phyloP scores from a whole-genome alignment of 768 basidiomycete species.

The Tulasnella sp. region DNA sequence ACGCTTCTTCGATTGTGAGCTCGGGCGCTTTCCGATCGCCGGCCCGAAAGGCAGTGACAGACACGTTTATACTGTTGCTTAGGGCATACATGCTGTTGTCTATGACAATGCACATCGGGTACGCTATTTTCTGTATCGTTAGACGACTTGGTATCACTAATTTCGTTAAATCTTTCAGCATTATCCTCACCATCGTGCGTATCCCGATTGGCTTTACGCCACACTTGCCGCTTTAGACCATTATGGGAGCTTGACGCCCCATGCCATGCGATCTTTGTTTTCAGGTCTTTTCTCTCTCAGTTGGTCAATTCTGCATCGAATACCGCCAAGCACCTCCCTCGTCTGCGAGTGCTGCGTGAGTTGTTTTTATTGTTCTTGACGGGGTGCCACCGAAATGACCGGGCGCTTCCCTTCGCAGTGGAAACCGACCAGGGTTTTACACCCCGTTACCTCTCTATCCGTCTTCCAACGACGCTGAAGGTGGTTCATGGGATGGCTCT shows the following conservation, averaged over 20 bases:
- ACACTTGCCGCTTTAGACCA: not conserved
- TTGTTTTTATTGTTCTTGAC: not conserved
- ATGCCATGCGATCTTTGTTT: not conserved
- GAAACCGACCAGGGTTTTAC: not conserved
- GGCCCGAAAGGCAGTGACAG: not conserved
- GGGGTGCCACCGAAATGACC: not conserved
- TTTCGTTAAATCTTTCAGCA: not conserved
- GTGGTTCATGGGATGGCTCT: not conserved
- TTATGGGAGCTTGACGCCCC: not conserved
- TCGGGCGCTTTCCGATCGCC: not conserved
- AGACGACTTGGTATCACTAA: not conserved
- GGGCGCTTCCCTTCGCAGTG: not conserved
- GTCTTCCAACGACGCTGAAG: not conserved
- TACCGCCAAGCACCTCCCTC: not conserved
- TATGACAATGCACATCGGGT: conserved; percentile 24
- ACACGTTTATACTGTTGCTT: not conserved
- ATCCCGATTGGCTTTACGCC: not conserved
- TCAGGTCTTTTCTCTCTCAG: conserved; percentile 14
- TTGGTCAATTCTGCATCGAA: conserved; percentile 23
- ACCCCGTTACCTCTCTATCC: not conserved
- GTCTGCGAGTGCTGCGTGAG: not conserved
- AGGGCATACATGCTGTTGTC: conserved; percentile 28
- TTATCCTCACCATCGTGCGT: conserved; percentile 17
- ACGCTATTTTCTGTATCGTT: not conserved
- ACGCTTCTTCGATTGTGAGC: conserved; percentile 22